Percentiles rank a stretch among this genome's conserved stretches.
phyloP scores from a whole-genome alignment of 352 stramenopile species.

The Phytophthora quininea region DNA sequence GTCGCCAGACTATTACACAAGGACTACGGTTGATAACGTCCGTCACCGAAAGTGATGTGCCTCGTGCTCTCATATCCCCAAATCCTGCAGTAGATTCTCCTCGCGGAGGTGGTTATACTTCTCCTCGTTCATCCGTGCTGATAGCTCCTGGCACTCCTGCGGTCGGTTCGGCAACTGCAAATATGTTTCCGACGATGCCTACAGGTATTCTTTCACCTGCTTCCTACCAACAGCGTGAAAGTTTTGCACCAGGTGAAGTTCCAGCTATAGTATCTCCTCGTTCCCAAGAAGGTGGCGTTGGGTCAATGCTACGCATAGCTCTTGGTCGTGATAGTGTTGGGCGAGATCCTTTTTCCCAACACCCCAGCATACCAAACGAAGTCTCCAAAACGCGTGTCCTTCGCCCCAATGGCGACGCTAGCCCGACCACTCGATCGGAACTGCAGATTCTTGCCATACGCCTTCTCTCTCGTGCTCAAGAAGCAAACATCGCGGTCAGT shows the following conservation, averaged over 20 bases:
- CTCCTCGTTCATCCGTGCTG: constrained; percentile 72
- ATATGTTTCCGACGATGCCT: constrained; percentile 57
- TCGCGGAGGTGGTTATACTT: constrained; percentile 75
- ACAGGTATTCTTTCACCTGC: constrained; percentile 68
- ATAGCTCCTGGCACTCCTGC: constrained; percentile 76
- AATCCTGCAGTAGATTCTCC: constrained; percentile 88
- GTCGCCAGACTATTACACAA: constrained; percentile 54
- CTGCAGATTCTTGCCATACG: constrained; percentile 30
- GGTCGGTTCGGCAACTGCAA: constrained; percentile 51
- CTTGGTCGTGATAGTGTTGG: constrained; percentile 76
- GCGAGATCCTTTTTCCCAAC: constrained; percentile 52
- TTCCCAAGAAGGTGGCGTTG: constrained; percentile 46
- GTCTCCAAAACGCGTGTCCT: constrained; percentile 43
- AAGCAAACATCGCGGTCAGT: constrained; percentile 34
- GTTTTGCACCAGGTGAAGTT: constrained; percentile 42
- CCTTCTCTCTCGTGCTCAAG: constrained; percentile 35
- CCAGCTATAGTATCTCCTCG: constrained; percentile 19
- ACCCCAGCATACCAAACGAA: constrained; percentile 34
- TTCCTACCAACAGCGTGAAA: constrained; percentile 85
- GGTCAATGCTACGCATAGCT: constrained; percentile 74
- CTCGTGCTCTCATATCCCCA: constrained; percentile 79
- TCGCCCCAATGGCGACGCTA: constrained; percentile 31
- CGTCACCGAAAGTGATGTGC: constrained; percentile 80
- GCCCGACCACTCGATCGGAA: constrained; percentile 19
- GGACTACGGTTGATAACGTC: constrained; percentile 85